phyloP scores from a whole-genome alignment of 1,284 basidiomycete species.

The Austroboletus novae-zelandiae region DNA sequence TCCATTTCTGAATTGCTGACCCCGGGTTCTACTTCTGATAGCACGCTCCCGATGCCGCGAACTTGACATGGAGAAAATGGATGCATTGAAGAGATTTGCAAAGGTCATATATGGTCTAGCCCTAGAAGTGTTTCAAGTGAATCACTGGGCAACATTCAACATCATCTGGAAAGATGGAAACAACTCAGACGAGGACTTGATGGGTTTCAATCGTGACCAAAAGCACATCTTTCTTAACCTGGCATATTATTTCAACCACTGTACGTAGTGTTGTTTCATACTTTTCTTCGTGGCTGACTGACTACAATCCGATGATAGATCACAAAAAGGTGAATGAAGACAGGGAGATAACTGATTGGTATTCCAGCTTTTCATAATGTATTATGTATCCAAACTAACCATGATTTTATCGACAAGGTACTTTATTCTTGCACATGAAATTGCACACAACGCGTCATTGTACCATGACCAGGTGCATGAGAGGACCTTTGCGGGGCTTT shows the following conservation, averaged over 20 bases:
- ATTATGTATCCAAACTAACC: not conserved
- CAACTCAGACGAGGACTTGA: constrained; percentile 10
- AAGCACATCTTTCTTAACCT: constrained; percentile 23
- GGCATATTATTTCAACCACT: constrained; percentile 16
- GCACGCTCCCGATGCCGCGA: not conserved
- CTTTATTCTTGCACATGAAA: constrained; percentile 26
- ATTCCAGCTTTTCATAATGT: not conserved
- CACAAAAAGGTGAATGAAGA: not conserved
- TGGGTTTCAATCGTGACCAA: constrained; percentile 23
- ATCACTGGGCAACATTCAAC: constrained; percentile 5
- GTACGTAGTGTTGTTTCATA: constrained; percentile 1
- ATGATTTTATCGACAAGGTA: constrained; percentile 11
- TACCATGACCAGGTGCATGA: constrained; percentile 21
- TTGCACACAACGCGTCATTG: constrained; percentile 19
- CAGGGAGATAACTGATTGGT: not conserved
- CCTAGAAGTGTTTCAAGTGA: constrained; percentile 4
- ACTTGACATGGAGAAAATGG: not conserved
- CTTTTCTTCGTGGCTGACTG: not conserved
- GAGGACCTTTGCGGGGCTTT: not conserved
- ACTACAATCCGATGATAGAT: not conserved
- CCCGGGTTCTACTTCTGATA: not conserved
- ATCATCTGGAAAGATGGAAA: constrained; percentile 26
- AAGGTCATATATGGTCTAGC: constrained; percentile 5
- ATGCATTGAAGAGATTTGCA: constrained; percentile 3
- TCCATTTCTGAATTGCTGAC: not conserved